Percentiles rank a stretch among this genome's conserved stretches.
phyloP scores from a whole-genome alignment of 495 filamentous ascomycete genomes.

The Collariella sp. region DNA sequence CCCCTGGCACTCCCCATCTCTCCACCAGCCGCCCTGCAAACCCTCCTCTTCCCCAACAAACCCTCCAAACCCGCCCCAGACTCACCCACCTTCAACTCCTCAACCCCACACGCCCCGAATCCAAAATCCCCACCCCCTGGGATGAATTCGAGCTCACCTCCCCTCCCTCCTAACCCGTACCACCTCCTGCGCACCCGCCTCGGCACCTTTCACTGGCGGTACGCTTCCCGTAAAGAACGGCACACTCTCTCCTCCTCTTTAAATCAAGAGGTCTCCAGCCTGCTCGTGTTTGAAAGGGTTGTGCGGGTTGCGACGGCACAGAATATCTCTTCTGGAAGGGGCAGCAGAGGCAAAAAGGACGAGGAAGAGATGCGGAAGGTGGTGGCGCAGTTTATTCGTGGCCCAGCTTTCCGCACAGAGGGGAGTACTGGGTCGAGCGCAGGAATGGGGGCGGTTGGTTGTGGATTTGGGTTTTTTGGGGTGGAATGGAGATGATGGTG shows the following conservation, averaged over 20 bases:
- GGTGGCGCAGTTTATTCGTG: slow-evolving; percentile 41
- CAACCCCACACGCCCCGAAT: no score
- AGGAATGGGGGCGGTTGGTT: slow-evolving; percentile 45
- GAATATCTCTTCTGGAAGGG: neutral
- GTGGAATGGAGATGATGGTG: slow-evolving; percentile 4
- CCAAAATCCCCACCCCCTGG: no score
- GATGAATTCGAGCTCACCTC: slow-evolving; percentile 27
- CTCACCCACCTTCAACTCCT: neutral
- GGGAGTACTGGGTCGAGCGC: slow-evolving; percentile 36
- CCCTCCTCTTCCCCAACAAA: neutral
- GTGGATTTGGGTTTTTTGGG: slow-evolving; percentile 27
- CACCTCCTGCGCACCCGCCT: slow-evolving; percentile 32
- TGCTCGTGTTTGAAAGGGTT: slow-evolving; percentile 34
- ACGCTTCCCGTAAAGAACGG: slow-evolving; percentile 31
- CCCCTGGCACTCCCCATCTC: slow-evolving; percentile 19
- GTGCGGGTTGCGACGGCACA: slow-evolving; percentile 2
- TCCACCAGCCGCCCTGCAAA: neutral
- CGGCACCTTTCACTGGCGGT: slow-evolving; percentile 42
- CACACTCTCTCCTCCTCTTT: slow-evolving; percentile 9
- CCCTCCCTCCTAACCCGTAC: slow-evolving; percentile 34
- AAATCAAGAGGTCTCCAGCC: slow-evolving; percentile 12
- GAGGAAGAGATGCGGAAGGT: slow-evolving; percentile 20
- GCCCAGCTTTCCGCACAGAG: slow-evolving; percentile 33
- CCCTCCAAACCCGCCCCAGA: neutral
- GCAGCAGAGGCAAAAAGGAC: neutral